Evolutionary conservation across 2,329 filamentous ascomycete genomes (phyloP), one percentile per base, ranked within the genome.

Genomic region (Diplodia corticola): DNA sequence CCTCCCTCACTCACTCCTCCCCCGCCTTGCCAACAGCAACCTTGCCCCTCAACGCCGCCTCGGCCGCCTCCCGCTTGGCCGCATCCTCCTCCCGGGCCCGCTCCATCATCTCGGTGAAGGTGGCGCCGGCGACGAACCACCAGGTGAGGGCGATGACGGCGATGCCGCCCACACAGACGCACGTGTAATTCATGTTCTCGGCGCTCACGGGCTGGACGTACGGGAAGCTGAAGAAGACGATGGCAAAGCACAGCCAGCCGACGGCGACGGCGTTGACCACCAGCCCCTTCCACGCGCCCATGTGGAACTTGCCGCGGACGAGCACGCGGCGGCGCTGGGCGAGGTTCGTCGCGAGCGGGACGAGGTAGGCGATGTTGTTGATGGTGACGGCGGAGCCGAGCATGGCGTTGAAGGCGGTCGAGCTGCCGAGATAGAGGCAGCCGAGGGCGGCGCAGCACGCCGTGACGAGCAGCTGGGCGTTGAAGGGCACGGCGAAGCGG

Each of bases 121-220:
- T 71, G 55, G 72, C 74, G 4, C 80, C 78, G 1, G 75, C 79
- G 61, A 81, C 73, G n/a, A 81, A 60, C 80, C 80, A 83, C 81
- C 80, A 82, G 0, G 67, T 68, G 2, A 78, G 64, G 59, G 76
- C 74, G 10, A 83, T 72, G 1, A 79, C 51, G 7, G 80, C 67
- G 30, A 79, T 74, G 0, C 76, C 80, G 1, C 80, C 81, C 5
- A 83, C 78, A 13, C 81, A 79, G 0, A 81, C 79, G 55, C 81
- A 83, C 1, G 81, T 83, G 68, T 83, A 83, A 67, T 82, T 83
- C 81, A 83, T 83, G 66, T 81, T 83, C 28, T 68, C 67, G 1
- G 70, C 70, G 35, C 50, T 65, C 9, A 80, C 79, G 0, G 80
- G 80, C 72, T 74, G 76, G 48, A 74, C 71, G 63, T 80, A 81